Base-by-base conservation (phyloP, 2,329 filamentous ascomycete genomes). In the Xylariaceae sp. region DNA sequence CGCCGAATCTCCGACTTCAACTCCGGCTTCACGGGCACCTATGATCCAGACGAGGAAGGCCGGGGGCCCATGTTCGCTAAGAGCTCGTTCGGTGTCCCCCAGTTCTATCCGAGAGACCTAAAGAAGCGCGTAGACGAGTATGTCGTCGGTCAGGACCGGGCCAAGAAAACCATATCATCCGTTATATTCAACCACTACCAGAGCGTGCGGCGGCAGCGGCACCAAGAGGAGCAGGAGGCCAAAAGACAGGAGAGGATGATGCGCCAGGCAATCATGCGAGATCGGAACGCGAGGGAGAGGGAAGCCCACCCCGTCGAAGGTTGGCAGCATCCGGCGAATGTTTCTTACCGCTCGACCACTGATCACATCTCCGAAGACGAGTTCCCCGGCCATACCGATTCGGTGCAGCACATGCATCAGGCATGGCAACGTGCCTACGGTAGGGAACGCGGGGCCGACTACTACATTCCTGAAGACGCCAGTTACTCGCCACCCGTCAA, bases 111-210 rank as follows among this genome's bases (percentile, higher is more conserved):
- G 2, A 67, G 72, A 37, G 70, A 77, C 47, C 69, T 98, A 49
- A 95, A 96, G 67, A 79, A 86, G 52, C 83, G 92, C 51, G 77
- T 96, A 19, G 92, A 98, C 56, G 84, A 92, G 54, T 98, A 93
- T 56, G 90, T 98, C 2, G 90, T 98, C 4, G 92, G 90, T 25
- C 92, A 98, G 59, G 87, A 95, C 46, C 78, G 87, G 39, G 88
- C 92, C 12, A 92, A 98, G 69, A 93, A 94, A 59, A 85, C 89
- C 11, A 78, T 96, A 43, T 92, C 87, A 44, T 82, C 90, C 3
- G 88, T 90, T 5, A 84, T 98, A 18, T 95, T 94, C 65, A 95
- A 96, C 54, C 92, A 98, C 57, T 95, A 96, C 55, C 87, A 95
- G 59, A 77, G 85, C 29, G 75, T 94, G 39, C 80, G 89, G 16